These are phyloP conservation scores for Blepharisma japonicum DNA, from an alignment of 73 alveolate genomes.

Conservation along the genomic window DNA sequence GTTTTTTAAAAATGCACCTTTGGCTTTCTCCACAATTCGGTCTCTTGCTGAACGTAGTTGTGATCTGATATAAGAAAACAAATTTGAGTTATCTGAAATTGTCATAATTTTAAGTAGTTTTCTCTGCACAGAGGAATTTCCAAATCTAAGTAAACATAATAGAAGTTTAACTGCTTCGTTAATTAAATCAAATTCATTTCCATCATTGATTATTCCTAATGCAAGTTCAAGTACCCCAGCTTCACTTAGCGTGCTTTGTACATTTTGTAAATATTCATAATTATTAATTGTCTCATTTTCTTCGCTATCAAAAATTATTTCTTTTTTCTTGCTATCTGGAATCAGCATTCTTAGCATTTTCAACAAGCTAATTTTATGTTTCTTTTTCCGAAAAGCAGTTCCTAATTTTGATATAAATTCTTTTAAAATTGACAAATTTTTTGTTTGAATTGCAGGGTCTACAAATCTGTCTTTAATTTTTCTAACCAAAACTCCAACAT, in stretches of 20 bases:
- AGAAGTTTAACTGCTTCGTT: conserved; percentile 20
- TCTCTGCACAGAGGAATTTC: not conserved
- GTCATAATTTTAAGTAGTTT: not conserved
- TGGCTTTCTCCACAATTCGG: conserved; percentile 21
- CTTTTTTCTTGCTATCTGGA: not conserved
- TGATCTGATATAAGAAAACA: not conserved
- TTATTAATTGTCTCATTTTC: not conserved
- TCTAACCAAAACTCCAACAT: not conserved
- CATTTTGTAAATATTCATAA: not conserved
- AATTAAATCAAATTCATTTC: conserved; percentile 17
- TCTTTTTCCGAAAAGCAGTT: conserved; percentile 6
- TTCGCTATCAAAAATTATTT: not conserved
- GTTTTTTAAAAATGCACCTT: conserved; percentile 6
- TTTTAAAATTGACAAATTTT: conserved; percentile 5
- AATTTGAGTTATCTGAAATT: not conserved
- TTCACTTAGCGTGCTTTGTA: not conserved
- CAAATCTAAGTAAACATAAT: not conserved
- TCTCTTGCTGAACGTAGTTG: conserved; percentile 7
- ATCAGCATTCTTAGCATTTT: not conserved
- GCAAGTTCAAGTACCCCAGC: conserved; percentile 27
- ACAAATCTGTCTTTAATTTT: conserved; percentile 6
- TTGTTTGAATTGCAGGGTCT: conserved; percentile 4
- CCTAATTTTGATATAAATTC: conserved; percentile 4
- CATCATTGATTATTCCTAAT: conserved; percentile 7
- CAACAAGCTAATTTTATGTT: not conserved